Evolutionary conservation across 2,329 filamentous ascomycete species (phyloP), one percentile per base, ranked within the genome.

Genomic region (Mycosphaerella sp.): DNA sequence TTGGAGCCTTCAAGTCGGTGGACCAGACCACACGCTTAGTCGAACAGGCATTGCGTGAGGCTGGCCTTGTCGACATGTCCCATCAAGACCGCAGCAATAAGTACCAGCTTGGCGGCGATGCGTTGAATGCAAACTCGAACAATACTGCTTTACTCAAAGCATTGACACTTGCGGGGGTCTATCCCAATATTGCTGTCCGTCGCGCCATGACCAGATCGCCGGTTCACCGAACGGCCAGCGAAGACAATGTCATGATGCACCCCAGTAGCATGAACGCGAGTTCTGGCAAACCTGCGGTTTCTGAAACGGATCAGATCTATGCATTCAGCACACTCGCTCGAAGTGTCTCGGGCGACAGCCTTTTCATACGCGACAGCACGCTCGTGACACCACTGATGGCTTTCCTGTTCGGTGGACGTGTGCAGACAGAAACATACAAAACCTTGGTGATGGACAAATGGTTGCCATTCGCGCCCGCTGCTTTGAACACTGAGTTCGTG

Each of bases 91-190:
- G 31, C 7, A 8, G 17, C 3, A 12, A 11, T 8, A 17, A 38
- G 4, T 1, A 49, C 53, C 3, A 50, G 26, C 63, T 62, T 32
- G 61, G 65, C 3, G 61, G 62, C 8, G 36, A 40, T 5, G 49
- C 41, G 2, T 61, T 78, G 32, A 80, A 80, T 53, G 59, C 65
- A 29, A 76, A 79, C 60, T 75, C 76, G 3, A 53, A 67, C 34
- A 73, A 73, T 39, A 53, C 66, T 1, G 62, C 68, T 1, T 67
- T 80, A 26, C 68, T 80, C 51, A 78, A 76, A 54, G 72, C 74
- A 11, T 65, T 80, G n/a, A 58, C 74, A 3, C 56, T 75, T 10
- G 72, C 75, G 14, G 74, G 75, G 9, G 61, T 73, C 21, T 71
- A 73, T 52, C 74, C 75, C 2, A 78, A 78, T 48, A 45, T 79